Conservation (phyloP, 768 basidiomycete genomes). For the Panaeolus papilionaceus region DNA sequence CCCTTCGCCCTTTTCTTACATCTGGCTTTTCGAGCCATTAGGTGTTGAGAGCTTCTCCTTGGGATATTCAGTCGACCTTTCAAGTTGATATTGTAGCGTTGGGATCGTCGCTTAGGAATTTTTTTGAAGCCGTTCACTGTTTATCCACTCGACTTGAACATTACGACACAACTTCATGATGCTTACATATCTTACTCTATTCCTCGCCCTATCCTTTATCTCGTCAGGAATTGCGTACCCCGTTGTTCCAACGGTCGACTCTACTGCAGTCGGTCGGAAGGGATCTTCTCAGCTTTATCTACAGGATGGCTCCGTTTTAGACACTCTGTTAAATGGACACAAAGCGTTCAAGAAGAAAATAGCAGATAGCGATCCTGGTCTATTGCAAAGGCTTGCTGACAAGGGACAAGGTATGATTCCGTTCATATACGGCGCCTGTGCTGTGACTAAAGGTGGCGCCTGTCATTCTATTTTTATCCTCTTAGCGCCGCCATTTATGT, state of each 20-base stretch:
- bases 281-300: not conserved
- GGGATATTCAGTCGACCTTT: too few relatives aligned
- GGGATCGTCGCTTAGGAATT: too few relatives aligned
- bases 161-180: not conserved
- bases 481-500: constrained; percentile 41
- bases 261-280: not conserved
- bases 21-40: too few relatives aligned
- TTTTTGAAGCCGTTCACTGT: too few relatives aligned
- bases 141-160: too few relatives aligned
- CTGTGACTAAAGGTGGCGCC: not conserved
- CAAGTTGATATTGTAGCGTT: too few relatives aligned
- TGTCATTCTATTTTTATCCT: not conserved
- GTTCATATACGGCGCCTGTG: not conserved
- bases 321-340: constrained; percentile 38
- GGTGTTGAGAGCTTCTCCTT: too few relatives aligned
- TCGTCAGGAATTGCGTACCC: not conserved
- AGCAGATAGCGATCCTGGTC: constrained; percentile 29
- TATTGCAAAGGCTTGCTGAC: constrained; percentile 36
- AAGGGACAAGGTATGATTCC: constrained; percentile 38
- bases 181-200: not conserved
- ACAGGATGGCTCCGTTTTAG: constrained; percentile 22
- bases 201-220: not conserved
- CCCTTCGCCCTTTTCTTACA: too few relatives aligned
- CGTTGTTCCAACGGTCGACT: not conserved
- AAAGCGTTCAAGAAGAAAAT: constrained; percentile 36